These are phyloP conservation scores for Panaeolus cyanescens DNA, from an alignment of 768 basidiomycete species.

Conservation along the genomic window DNA sequence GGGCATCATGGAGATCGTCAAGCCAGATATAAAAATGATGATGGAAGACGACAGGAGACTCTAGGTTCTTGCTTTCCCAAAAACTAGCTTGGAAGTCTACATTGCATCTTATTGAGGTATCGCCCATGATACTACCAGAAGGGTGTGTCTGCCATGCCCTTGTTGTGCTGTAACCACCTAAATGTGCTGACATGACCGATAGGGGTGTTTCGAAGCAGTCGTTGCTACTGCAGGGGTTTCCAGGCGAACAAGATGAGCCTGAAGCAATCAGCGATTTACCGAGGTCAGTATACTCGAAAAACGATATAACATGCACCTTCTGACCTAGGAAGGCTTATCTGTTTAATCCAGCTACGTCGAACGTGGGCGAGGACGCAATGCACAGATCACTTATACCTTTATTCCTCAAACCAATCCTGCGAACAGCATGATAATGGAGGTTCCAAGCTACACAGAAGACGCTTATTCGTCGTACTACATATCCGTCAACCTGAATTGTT, in stretches of 20 bases:
- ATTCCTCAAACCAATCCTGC: constrained; percentile 32
- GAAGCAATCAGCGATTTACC: neutral
- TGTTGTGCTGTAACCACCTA: neutral
- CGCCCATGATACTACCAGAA: constrained; percentile 14
- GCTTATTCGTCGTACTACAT: constrained; percentile 44
- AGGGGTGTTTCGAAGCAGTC: constrained; percentile 11
- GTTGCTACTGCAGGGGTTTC: neutral
- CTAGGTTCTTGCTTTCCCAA: neutral
- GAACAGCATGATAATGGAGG: constrained; percentile 40
- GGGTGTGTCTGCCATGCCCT: constrained; percentile 2
- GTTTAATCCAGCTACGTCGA: constrained; percentile 7
- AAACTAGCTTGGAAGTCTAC: too few species aligned
- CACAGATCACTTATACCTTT: constrained; percentile 41
- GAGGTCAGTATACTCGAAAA: too few species aligned
- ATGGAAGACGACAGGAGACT: neutral
- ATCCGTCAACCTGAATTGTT: constrained; percentile 49
- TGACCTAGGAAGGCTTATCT: too few species aligned
- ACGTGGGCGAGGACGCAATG: constrained; percentile 8
- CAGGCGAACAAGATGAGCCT: neutral
- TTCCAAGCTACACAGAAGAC: constrained; percentile 26
- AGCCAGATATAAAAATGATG: neutral
- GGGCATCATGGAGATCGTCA: neutral
- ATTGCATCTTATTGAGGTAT: neutral
- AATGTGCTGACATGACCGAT: constrained; percentile 27
- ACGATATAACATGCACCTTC: too few species aligned